phyloP scores from a whole-genome alignment of 257 asterid genomes.

The Salvia rosmarinus region DNA sequence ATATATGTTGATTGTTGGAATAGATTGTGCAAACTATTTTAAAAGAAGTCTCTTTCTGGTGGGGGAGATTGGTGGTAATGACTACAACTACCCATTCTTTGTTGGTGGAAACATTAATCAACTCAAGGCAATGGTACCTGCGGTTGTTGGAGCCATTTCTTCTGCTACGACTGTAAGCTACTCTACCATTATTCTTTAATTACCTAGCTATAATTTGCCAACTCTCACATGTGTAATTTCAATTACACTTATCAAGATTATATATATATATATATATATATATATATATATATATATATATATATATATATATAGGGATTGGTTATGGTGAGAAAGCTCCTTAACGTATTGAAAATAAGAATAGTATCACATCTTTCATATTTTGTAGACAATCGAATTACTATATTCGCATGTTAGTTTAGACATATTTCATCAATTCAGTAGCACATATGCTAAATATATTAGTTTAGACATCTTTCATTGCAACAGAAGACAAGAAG shows the following conservation, averaged over 20 bases:
- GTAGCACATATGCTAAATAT: too few species aligned
- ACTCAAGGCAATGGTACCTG: slow-evolving; percentile 60
- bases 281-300: too few species aligned
- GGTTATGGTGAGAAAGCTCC: too few species aligned
- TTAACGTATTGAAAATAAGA: too few species aligned
- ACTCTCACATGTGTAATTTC: not conserved
- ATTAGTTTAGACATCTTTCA: too few species aligned
- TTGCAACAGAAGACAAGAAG: too few species aligned
- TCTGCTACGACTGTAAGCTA: slow-evolving; percentile 56
- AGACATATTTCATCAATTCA: too few species aligned
- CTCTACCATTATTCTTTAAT: not conserved
- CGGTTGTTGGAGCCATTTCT: slow-evolving; percentile 58
- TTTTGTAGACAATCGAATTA: too few species aligned
- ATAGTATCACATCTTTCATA: too few species aligned
- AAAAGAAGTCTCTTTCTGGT: slow-evolving; percentile 63
- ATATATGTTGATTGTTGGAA: not conserved
- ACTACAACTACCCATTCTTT: slow-evolving; percentile 74
- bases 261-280: too few species aligned
- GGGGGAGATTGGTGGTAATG: slow-evolving; percentile 95
- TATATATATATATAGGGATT: too few species aligned
- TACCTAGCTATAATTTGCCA: not conserved
- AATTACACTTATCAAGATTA: not conserved
- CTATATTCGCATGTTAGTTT: too few species aligned
- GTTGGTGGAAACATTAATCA: slow-evolving; percentile 59
- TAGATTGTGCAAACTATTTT: slow-evolving; percentile 62